Base-by-base conservation (phyloP, 352 stramenopile genomes). In the Elongisporangium anandrum region DNA sequence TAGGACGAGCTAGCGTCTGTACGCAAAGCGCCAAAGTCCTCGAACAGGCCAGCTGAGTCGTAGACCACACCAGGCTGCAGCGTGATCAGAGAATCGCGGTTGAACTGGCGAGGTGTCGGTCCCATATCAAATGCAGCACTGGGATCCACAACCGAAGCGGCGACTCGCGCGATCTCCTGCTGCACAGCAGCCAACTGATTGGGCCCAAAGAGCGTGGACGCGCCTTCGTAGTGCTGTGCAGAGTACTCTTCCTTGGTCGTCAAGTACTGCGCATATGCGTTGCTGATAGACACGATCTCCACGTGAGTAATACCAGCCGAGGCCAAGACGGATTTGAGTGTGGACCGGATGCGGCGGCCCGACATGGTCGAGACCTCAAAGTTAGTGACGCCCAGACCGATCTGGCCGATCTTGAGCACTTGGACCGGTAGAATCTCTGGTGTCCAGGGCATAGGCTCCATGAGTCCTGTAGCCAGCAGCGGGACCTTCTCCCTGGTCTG, bases 291-390 rank as follows among this genome's bases (percentile, higher is more conserved):
- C 6, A 63, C 68, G 24, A 90, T 16, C 54, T 85, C 79, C 3
- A 87, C 73, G 56, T 87, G 65, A 10, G 45, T 72, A 9, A 82
- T 66, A 2, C 70, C 68, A 0, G 38, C 64, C 6, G 47, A 23
- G 1, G 29, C 39, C 6, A 89, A 34, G 7, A 59, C 71, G 5
- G 29, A 53, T 51, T 65, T 65, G 6, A 87, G 41, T 0, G 72
- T 75, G 2, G 61, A 20, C 13, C 71, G 63, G 10, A 90, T 81
- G 3, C 80, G 67, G 23, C 77, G 63, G 3, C 80, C 80, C 17
- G 78, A 54, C 80, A 88, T 90, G 0, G 76, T 87, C 6, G 79
- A 72, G 8, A 81, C 77, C 61, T 90, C 80, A 45, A 88, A 88
- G 34, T 69, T 81, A 21, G 74, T 72, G 9, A 79, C 65, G 9